Base-by-base conservation (phyloP, 768 basidiomycete species). In the Boletus tomentosulus region DNA sequence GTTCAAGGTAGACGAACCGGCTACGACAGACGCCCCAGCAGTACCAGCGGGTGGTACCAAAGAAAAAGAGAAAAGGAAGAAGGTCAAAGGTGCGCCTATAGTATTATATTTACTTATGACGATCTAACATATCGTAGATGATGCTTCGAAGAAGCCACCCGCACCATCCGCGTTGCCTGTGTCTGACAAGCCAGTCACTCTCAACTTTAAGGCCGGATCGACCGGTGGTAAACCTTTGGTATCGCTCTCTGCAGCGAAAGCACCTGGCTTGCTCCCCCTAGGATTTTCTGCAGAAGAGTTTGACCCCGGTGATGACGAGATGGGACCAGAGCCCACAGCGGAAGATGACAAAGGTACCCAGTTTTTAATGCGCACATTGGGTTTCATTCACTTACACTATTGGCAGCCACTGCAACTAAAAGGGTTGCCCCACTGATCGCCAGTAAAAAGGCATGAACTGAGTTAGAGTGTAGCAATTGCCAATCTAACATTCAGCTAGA, bases 341-440 rank as follows among this genome's bases (percentile, higher is more conserved):
- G 74, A 86, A 76, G 78, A 85, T 80, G 71, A 70, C 16, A 69
- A 68, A 70, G 68, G 68, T 69, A 49, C 34, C 1, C 24, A n/a
- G 41, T 52, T 1, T 44, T 39, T 12, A n/a, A 19, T 35, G 13
- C 24, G 6, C 16, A 24, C 25, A 13, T 43, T 37, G 22, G n/a
- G 48, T 47, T n/a, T 46, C 37, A 8, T 31, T 27, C 22, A 43
- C 56, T 68, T 19, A 68, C 46, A 6, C 22, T 19, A 27, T 34
- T 43, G 16, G 12, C 63, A 82, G 80, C 71, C 57, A 61, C 66
- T 46, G 73, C 78, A 55, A 75, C 80, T 38, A 86, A 87, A 67
- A 89, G 83, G 64, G 86, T 94, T 37, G 85, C 87, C 15, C 90
- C 92, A 4, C 72, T 92, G 59, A 86, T 92, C 35, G 84, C 86